phyloP scores from a whole-genome alignment of 2,329 filamentous ascomycete genomes.

The Zarea fungicola region DNA sequence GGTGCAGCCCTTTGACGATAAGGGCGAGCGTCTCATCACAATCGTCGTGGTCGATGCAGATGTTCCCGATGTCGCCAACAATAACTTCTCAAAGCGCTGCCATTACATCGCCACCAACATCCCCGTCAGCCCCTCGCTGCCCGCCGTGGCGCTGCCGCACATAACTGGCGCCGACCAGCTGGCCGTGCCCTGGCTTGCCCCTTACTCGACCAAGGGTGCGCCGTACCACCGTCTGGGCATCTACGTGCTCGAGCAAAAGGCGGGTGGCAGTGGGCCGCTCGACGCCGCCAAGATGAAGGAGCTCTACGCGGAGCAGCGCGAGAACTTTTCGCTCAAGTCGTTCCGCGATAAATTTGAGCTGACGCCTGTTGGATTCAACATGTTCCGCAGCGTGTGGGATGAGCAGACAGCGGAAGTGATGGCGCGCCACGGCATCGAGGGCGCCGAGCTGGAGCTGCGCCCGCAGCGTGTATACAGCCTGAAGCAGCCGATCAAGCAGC shows the following conservation, averaged over 20 bases:
- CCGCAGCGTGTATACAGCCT: slow-evolving; percentile 67
- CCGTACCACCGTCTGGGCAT: slow-evolving; percentile 87
- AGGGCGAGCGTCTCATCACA: slow-evolving; percentile 74
- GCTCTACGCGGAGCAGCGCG: slow-evolving; percentile 44
- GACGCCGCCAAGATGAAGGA: slow-evolving; percentile 54
- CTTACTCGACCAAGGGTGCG: slow-evolving; percentile 82
- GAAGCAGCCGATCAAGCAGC: slow-evolving; percentile 55
- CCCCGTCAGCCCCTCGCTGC: slow-evolving; percentile 46
- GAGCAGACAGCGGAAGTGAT: slow-evolving; percentile 83
- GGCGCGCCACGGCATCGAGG: slow-evolving; percentile 68
- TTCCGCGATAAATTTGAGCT: slow-evolving; percentile 67
- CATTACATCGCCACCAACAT: slow-evolving; percentile 77
- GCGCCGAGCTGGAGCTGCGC: slow-evolving; percentile 79
- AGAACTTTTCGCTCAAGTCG: slow-evolving; percentile 69
- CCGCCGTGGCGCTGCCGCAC: slow-evolving; percentile 59
- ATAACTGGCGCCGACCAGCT: slow-evolving; percentile 60
- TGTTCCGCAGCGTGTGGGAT: slow-evolving; percentile 91
- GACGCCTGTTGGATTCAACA: slow-evolving; percentile 70
- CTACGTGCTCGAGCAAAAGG: slow-evolving; percentile 75
- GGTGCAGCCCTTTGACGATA: slow-evolving; percentile 80
- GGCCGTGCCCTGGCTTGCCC: slow-evolving; percentile 74
- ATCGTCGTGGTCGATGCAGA: slow-evolving; percentile 86
- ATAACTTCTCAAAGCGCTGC: slow-evolving; percentile 74
- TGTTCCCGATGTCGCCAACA: slow-evolving; percentile 70
- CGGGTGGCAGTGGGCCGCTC: slow-evolving; percentile 45